Base-by-base conservation (phyloP, 2,329 filamentous ascomycete genomes). In the Fusarium chuoi region DNA sequence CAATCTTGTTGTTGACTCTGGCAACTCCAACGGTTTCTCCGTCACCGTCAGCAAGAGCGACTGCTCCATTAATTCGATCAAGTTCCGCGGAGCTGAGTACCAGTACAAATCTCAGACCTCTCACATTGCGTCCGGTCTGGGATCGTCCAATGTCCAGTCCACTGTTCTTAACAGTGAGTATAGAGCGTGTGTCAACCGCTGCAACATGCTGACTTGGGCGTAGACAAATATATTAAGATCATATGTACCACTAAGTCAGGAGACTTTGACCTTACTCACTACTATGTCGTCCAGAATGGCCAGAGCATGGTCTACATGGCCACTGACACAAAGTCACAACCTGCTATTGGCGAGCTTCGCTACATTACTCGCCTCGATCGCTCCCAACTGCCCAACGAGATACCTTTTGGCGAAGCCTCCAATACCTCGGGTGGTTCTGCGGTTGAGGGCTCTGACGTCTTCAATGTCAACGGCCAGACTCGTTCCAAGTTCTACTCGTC, bases 401-500 rank as follows among this genome's bases (percentile, higher is more conserved):
- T 88, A 64, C 87, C 88, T 36, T 89, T 87, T 68, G 87, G 87
- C 35, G 81, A 82, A 7, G 88, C 84, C 8, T 91, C 90, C 1
- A 89, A 85, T 30, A 92, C 89, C 1, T 82, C 81, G 4, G 86
- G 85, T 35, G 85, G 85, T 36, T 64, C 72, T 42, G 84, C 87
- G 5, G 80, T 92, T 58, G 91, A 92, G 78, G 90, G 86, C 46
- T 87, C 85, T 2, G 88, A 89, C 65, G 87, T 89, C 64, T 93
- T 87, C 77, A 68, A 90, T 14, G 89, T 93, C 49, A 81, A 84
- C 71, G 88, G 89, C 28, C 83, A 93, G 79, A 93, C 91, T 0
- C 87, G 91, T 44, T 90, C 88, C 81, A 93, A 93, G 80, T 93
- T 93, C 84, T 93, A 91, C 82, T 91, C 89, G 5, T 90, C 88